Percentiles rank a stretch among this genome's conserved stretches.
Conservation (phyloP, 306 rosid genomes). For the Citrullus mucosospermus region DNA sequence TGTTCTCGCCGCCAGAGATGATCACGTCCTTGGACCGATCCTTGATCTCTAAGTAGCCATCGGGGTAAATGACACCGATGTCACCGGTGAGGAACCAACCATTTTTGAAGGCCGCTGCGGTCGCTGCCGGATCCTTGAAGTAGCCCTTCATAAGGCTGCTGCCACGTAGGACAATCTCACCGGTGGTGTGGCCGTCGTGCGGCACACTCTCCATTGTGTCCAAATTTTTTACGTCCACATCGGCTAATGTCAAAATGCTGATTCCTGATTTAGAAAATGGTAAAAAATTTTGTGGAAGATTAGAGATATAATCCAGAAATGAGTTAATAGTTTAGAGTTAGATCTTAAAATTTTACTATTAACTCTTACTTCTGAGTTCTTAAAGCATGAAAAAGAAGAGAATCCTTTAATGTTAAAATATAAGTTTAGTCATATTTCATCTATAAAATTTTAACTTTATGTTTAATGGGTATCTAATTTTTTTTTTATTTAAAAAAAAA, state of each 20-base stretch:
- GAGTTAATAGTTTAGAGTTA: too few species aligned
- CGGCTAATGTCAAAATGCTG: conserved; percentile 46
- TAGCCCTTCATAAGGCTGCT: conserved; percentile 88
- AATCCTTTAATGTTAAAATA: too few species aligned
- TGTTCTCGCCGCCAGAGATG: conserved; percentile 87
- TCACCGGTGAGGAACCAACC: conserved; percentile 90
- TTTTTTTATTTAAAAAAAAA: too few species aligned
- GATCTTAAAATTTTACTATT: too few species aligned
- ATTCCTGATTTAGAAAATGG: conserved; percentile 12
- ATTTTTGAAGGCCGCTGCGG: conserved; percentile 32
- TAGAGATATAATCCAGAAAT: too few species aligned
- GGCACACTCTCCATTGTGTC: conserved; percentile 58
- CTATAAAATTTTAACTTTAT: too few species aligned
- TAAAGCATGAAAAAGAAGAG: too few species aligned
- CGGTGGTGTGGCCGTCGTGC: conserved; percentile 54
- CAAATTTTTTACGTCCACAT: conserved; percentile 58
- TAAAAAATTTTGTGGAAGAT: background rate
- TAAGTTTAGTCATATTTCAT: too few species aligned
- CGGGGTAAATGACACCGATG: conserved; percentile 65
- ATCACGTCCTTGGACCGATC: conserved; percentile 86
- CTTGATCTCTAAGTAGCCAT: conserved; percentile 82
- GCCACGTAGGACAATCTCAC: conserved; percentile 72
- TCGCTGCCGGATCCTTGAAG: conserved; percentile 39
- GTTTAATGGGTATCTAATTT: too few species aligned
- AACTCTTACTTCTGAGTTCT: too few species aligned